Percentiles rank a stretch among this genome's conserved stretches.
Evolutionary conservation across 345 rosid species (phyloP).

Genomic region (Lepidium africanum): DNA sequence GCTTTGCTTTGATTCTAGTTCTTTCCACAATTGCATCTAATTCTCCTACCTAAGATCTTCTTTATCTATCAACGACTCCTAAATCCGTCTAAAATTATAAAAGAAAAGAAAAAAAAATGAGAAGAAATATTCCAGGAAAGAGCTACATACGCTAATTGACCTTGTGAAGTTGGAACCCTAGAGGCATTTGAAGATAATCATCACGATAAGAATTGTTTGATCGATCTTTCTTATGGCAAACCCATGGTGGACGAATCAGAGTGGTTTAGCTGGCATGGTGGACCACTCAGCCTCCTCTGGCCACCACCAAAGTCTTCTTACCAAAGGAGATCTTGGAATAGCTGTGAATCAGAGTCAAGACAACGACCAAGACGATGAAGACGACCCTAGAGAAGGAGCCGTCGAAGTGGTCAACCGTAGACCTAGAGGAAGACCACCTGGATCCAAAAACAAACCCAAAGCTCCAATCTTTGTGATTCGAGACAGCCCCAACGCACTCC

Average conservation of each 20-base stretch:
- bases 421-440: constrained; percentile 79
- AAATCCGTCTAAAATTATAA: neutral
- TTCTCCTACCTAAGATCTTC: constrained; percentile 31
- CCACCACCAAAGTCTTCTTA: constrained; percentile 37
- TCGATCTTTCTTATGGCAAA: constrained; percentile 41
- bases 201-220: neutral
- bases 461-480: constrained; percentile 72
- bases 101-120: neutral
- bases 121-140: neutral
- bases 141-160: constrained; percentile 28
- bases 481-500: constrained; percentile 84
- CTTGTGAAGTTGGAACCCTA: constrained; percentile 25
- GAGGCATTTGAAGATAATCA: neutral
- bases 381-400: constrained; percentile 63
- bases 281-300: constrained; percentile 31
- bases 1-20: constrained; percentile 36
- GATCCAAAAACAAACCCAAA: constrained; percentile 75
- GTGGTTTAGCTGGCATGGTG: constrained; percentile 48
- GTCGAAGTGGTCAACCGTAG: constrained; percentile 61
- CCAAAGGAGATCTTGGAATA: constrained; percentile 44
- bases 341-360: constrained; percentile 30
- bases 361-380: constrained; percentile 50
- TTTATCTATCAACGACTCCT: neutral
- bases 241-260: constrained; percentile 71
- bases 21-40: constrained; percentile 45